Conservation (phyloP, 1,284 basidiomycete species). For the Agroathelia rolfsii region DNA sequence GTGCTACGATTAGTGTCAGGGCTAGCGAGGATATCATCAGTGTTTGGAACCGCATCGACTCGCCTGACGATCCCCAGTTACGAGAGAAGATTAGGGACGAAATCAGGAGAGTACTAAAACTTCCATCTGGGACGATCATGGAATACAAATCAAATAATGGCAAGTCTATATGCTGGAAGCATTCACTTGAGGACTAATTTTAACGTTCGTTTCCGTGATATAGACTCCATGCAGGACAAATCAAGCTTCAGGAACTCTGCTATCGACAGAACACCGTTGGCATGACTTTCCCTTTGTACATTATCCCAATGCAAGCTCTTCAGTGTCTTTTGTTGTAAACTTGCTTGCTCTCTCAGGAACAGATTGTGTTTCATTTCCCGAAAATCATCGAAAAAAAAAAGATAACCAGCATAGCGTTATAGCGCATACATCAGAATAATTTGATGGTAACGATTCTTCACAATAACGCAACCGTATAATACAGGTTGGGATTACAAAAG, state of each 20-base stretch:
- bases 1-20: conserved; percentile 75
- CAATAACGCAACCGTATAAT: conserved; percentile 2
- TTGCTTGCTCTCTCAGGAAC: no score
- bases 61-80: conserved; percentile 51
- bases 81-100: conserved; percentile 73
- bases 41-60: conserved; percentile 69
- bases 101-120: conserved; percentile 53
- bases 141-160: conserved; percentile 84
- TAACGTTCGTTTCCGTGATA: conserved; percentile 3
- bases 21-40: conserved; percentile 78
- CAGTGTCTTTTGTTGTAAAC: no score
- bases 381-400: neutral
- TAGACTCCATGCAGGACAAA: conserved; percentile 78
- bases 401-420: no score
- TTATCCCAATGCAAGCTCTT: no score
- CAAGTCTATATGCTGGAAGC: conserved; percentile 23
- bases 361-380: neutral
- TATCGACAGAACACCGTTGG: conserved; percentile 42
- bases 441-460: neutral
- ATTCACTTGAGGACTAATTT: neutral
- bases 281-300: conserved; percentile 18
- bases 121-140: conserved; percentile 64
- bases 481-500: conserved; percentile 1
- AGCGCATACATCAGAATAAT: neutral
- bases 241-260: conserved; percentile 67